Conservation (phyloP, 2,329 filamentous ascomycete species). For the Cordyceps militaris region DNA sequence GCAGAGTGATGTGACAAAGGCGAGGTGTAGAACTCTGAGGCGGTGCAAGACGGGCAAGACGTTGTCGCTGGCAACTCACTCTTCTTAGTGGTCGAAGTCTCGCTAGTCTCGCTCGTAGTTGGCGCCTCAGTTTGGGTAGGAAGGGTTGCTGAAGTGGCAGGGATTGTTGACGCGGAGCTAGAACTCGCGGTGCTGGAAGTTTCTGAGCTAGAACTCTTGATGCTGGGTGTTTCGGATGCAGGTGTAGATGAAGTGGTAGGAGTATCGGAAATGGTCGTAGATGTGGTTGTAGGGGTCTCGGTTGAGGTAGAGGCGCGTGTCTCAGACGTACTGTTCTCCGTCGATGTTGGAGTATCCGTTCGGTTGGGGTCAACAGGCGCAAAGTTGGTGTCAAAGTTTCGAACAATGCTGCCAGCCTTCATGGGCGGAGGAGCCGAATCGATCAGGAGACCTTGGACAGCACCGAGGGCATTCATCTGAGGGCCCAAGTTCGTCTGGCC, state of each 20-base stretch:
- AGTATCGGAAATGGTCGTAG: neutral
- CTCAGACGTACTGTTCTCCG: slow-evolving; percentile 5
- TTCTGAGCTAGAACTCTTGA: neutral
- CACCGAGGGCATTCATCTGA: slow-evolving; percentile 59
- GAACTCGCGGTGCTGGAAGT: neutral
- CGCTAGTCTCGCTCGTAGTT: neutral
- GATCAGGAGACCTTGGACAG: slow-evolving; percentile 52
- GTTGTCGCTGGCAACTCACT: slow-evolving; percentile 8
- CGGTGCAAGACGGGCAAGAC: slow-evolving; percentile 5
- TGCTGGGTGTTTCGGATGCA: neutral
- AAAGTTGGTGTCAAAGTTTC: slow-evolving; percentile 28
- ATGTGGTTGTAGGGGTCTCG: slow-evolving; percentile 9
- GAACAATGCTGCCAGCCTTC: slow-evolving; percentile 40
- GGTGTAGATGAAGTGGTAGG: neutral
- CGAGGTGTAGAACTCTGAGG: slow-evolving; percentile 1
- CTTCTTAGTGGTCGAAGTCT: slow-evolving; percentile 3
- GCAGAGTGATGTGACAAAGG: neutral
- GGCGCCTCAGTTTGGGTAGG: neutral
- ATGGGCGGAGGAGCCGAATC: slow-evolving; percentile 37
- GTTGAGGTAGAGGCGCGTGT: neutral
- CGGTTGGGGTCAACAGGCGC: slow-evolving; percentile 17
- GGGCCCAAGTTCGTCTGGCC: slow-evolving; percentile 50
- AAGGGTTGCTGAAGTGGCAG: neutral
- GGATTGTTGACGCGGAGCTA: slow-evolving; percentile 6
- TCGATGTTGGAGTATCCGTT: slow-evolving; percentile 3